phyloP scores from a whole-genome alignment of 495 filamentous ascomycete species.

The Emericellopsis terricola region DNA sequence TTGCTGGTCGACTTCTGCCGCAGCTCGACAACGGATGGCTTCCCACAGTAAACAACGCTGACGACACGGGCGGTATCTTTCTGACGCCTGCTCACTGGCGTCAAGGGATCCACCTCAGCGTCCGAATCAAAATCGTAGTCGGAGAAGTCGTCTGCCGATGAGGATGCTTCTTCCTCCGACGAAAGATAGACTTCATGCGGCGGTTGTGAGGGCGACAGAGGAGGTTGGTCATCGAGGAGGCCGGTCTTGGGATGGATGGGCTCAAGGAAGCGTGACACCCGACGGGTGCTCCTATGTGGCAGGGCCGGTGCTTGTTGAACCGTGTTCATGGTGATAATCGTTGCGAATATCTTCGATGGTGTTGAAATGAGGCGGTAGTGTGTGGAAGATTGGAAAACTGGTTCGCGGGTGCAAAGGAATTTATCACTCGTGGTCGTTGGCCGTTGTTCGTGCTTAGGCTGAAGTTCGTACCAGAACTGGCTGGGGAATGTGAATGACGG shows the following conservation, averaged over 20 bases:
- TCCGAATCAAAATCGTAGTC: constrained; percentile 28
- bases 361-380: not conserved
- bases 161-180: constrained; percentile 32
- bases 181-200: constrained; percentile 31
- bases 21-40: constrained; percentile 22
- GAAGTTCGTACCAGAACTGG: too few relatives aligned
- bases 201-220: constrained; percentile 11
- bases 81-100: constrained; percentile 16
- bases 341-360: not conserved
- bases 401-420: too few relatives aligned
- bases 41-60: constrained; percentile 28
- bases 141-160: constrained; percentile 30
- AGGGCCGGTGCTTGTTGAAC: constrained; percentile 6
- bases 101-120: constrained; percentile 7
- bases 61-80: constrained; percentile 30
- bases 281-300: constrained; percentile 24
- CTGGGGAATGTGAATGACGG: too few relatives aligned
- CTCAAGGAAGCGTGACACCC: constrained; percentile 21
- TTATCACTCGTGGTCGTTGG: too few relatives aligned
- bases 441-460: too few relatives aligned
- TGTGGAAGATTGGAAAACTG: too few relatives aligned
- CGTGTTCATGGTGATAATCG: not conserved
- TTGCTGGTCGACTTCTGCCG: constrained; percentile 1
- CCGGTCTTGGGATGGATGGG: constrained; percentile 16
- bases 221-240: constrained; percentile 9